A percentile compares a stretch with the other conserved stretches of the same genome.
These are phyloP conservation scores for Talaromyces proteolyticus DNA, from an alignment of 495 filamentous ascomycete species.

Conservation along the genomic window DNA sequence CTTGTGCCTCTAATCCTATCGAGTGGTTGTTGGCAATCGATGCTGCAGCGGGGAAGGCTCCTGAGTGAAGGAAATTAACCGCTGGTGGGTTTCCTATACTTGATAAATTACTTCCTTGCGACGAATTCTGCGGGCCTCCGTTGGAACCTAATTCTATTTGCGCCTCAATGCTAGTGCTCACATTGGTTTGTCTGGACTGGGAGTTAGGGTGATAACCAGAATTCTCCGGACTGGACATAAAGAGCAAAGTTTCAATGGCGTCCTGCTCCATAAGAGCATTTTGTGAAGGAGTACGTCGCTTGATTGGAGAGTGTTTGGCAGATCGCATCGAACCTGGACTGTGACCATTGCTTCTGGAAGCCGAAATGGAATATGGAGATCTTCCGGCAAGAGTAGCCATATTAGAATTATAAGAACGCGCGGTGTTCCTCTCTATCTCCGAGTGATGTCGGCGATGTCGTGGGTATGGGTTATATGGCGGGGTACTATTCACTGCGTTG, in stretches of 20 bases:
- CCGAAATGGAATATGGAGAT: conserved; percentile 26
- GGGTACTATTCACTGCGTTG: conserved; percentile 19
- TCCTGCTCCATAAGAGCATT: conserved; percentile 75
- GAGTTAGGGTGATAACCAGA: conserved; percentile 46
- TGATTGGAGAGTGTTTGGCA: conserved; percentile 16
- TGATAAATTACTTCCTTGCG: conserved; percentile 9
- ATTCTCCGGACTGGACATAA: conserved; percentile 82
- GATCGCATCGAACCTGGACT: conserved; percentile 10
- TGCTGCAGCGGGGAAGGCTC: neutral
- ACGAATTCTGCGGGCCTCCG: conserved; percentile 2
- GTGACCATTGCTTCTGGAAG: conserved; percentile 11
- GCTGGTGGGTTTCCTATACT: conserved; percentile 8
- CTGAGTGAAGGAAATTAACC: conserved; percentile 4
- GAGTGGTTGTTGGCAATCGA: neutral
- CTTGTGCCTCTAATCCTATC: conserved; percentile 25
- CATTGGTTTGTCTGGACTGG: conserved; percentile 12
- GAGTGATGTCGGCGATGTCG: conserved; percentile 34
- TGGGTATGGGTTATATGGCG: conserved; percentile 14
- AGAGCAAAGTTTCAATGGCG: conserved; percentile 79
- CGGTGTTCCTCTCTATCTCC: conserved; percentile 28
- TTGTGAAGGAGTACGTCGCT: conserved; percentile 50
- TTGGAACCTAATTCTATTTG: conserved; percentile 12
- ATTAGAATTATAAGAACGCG: conserved; percentile 27
- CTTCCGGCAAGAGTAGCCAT: conserved; percentile 23
- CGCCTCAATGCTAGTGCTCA: conserved; percentile 24